Conservation (phyloP, 345 rosid species). For the Populus tremula region DNA sequence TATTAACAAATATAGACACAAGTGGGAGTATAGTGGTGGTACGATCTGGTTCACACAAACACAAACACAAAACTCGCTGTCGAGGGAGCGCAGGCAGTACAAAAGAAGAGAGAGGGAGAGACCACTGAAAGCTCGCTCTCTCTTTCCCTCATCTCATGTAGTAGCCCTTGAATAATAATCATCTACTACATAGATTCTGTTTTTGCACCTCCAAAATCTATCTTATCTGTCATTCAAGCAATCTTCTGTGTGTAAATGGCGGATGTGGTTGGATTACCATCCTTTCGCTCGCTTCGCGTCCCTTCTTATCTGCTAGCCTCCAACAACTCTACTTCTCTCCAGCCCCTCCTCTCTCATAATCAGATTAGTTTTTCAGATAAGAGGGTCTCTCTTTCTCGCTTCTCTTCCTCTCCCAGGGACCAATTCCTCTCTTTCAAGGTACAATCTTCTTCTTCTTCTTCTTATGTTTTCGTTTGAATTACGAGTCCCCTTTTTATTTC, state of each 20-base stretch:
- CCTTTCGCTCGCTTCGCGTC: constrained; percentile 40
- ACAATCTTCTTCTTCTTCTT: neutral
- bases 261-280: constrained; percentile 48
- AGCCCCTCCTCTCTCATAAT: constrained; percentile 26
- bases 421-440: constrained; percentile 52
- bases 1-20: too few relatives aligned
- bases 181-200: too few relatives aligned
- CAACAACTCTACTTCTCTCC: constrained; percentile 38
- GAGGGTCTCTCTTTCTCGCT: constrained; percentile 23
- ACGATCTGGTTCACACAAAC: constrained; percentile 23
- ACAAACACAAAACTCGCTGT: neutral
- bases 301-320: constrained; percentile 38
- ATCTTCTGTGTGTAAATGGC: constrained; percentile 46
- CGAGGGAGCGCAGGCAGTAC: too few relatives aligned
- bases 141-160: neutral
- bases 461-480: neutral
- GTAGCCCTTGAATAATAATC: neutral
- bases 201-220: too few relatives aligned
- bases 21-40: constrained; percentile 1
- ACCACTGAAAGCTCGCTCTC: neutral
- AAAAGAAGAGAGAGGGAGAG: too few relatives aligned
- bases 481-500: too few relatives aligned
- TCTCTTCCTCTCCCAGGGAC: constrained; percentile 30
- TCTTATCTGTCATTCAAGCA: neutral
- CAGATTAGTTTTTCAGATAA: constrained; percentile 23